phyloP scores from a whole-genome alignment of 1,284 basidiomycete species.

The Puccinia hordei region DNA sequence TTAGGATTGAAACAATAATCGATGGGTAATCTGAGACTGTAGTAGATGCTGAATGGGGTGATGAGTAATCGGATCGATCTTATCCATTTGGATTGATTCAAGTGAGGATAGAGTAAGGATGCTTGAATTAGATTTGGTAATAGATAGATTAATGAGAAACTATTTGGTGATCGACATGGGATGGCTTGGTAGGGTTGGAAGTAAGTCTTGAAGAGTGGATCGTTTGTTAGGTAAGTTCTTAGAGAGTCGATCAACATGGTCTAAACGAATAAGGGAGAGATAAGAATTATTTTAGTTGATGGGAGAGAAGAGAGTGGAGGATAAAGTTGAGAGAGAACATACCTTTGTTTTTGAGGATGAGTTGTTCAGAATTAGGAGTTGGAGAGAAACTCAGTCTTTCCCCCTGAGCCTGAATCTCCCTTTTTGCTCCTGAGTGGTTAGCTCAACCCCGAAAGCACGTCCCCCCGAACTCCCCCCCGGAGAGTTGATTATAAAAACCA shows the following conservation, averaged over 20 bases:
- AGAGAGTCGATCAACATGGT: neutral
- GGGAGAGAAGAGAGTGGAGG: no score
- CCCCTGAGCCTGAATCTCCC: no score
- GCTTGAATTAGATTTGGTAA: constrained; percentile 12
- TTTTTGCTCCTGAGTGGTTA: no score
- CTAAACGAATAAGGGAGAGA: no score
- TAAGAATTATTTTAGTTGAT: no score
- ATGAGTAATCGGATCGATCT: constrained; percentile 8
- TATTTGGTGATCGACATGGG: neutral
- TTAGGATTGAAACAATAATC: constrained; percentile 30
- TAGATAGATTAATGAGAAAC: neutral
- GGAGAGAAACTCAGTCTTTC: no score
- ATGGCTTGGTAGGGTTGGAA: neutral
- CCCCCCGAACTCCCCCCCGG: no score
- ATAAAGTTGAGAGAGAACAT: no score
- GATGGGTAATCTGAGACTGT: neutral
- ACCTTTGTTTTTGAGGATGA: no score
- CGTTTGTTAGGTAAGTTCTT: neutral
- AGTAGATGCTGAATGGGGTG: constrained; percentile 4
- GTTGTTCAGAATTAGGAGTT: no score
- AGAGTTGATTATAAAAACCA: no score
- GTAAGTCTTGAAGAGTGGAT: constrained; percentile 20
- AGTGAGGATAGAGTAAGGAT: constrained; percentile 4
- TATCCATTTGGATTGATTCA: neutral
- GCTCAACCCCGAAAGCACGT: no score